Evolutionary conservation across 1,284 basidiomycete species (phyloP), one percentile per base, ranked within the genome.

Genomic region (Ustilago lituana): DNA sequence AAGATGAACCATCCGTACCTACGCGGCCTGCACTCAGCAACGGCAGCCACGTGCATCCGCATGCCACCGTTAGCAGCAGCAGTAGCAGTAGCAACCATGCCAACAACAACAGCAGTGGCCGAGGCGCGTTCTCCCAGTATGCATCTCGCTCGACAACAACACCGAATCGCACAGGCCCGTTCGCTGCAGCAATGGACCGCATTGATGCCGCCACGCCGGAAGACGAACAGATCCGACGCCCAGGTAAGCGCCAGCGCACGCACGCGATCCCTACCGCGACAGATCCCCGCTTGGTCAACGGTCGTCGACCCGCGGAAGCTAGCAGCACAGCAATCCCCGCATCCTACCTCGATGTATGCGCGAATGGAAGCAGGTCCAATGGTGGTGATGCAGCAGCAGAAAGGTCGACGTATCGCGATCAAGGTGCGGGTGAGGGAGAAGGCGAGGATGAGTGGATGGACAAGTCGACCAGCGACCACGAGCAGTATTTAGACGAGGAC

Each of bases 221-320:
- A 22, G 68, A 71, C 43, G 67, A 70, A 39, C 61, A 65, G 56
- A 61, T 70, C 6, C 57, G 67, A 6, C 56, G 61, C 5, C 67
- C 67, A 2, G 67, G 61, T 32, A 70, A 70, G 39, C 52, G 67
- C 4, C 45, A 45, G 1, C 59, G 66, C 2, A 32, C 29, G 1
- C 60, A 63, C 10, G n/a, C n/a, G n/a, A 44, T 59, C 7, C 51
- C 55, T 1, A 50, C 43, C 9, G 52, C 52, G 4, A 37, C 35
- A 29, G 54, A 63, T 22, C 65, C 59, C 14, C 41, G 65, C 10
- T 36, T 58, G 2, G 41, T 53, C 31, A 54, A 56, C 20, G 62
- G 49, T 5, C 23, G 24, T 31, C 47, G 52, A 20, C 41, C 50
- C 22, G 32, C 32, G 11, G 26, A 23, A 7, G 39, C 12, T 1